phyloP scores from a whole-genome alignment of 208 protist genomes.

The Acanthamoeba culbertsoni region DNA sequence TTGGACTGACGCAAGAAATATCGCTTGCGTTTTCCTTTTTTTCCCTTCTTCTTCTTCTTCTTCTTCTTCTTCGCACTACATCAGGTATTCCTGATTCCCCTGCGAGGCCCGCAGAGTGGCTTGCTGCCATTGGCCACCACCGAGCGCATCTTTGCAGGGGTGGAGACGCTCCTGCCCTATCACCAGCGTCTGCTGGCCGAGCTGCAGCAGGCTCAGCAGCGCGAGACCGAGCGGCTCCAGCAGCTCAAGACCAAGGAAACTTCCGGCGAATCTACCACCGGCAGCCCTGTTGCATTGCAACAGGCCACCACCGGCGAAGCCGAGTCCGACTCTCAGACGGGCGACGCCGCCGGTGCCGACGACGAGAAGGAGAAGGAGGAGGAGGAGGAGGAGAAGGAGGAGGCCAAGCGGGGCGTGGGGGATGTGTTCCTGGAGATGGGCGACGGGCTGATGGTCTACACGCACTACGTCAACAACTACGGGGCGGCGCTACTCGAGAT shows the following conservation, averaged over 20 bases:
- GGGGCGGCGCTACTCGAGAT: background rate
- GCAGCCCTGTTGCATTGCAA: background rate
- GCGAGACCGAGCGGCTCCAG: background rate
- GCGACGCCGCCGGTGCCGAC: background rate
- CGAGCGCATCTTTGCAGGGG: constrained; percentile 42
- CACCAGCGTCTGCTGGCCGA: constrained; percentile 8
- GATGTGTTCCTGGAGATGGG: constrained; percentile 54
- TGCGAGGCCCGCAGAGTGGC: background rate
- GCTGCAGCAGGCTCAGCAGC: background rate
- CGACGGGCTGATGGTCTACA: constrained; percentile 50
- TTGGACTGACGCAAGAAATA: too few relatives aligned
- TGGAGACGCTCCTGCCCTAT: constrained; percentile 1
- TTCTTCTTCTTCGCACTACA: too few relatives aligned
- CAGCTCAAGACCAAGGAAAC: background rate
- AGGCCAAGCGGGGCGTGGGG: background rate
- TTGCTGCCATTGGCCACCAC: background rate
- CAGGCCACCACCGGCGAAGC: background rate
- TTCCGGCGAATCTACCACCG: background rate
- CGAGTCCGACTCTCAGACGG: background rate
- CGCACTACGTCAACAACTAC: constrained; percentile 54
- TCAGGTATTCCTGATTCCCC: constrained; percentile 29
- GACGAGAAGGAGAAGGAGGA: background rate
- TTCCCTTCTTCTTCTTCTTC: too few relatives aligned
- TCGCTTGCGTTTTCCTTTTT: too few relatives aligned
- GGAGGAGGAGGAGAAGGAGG: background rate